Evolutionary conservation across 108 stramenopile genomes (phyloP), one percentile per base, ranked within the genome.

Genomic region (Discostella stelligeroides): DNA sequence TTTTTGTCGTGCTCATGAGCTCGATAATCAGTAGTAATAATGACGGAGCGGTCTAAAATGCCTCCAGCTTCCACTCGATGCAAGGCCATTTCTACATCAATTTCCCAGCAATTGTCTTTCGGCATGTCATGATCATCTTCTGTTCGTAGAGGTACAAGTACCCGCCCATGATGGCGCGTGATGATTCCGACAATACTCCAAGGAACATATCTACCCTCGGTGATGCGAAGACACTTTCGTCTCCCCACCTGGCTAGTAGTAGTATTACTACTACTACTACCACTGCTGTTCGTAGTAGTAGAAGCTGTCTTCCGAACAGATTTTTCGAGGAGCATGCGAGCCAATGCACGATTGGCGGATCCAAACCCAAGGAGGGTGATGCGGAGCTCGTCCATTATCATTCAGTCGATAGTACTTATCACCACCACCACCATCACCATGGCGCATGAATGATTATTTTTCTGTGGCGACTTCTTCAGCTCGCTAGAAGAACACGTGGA

Each of bases 181-280:
- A 80, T 60, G 27, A 75, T 75, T 21, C 72, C 63, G 1, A 73
- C 76, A 21, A 78, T 43, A 38, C 66, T 47, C 76, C 71, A 73
- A n/a, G 76, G 72, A 13, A 71, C n/a, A n/a, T n/a, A n/a, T n/a
- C 40, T 30, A 51, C 46, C 54, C 48, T 56, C 20, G 68, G 23
- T 25, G 40, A 13, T 9, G 8, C 29, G 53, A 1, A 30, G 21
- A 4, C 67, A 14, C 24, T n/a, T 10, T 27, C 53, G 25, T 27
- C 7, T 9, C 28, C 53, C 25, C 53, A 11, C 51, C 4, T n/a
- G n/a, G n/a, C n/a, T n/a, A n/a, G n/a, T n/a, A n/a, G n/a, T n/a
- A n/a, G n/a, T n/a, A n/a, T n/a, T n/a, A n/a, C n/a, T n/a, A n/a
- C n/a, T n/a, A n/a, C n/a, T n/a, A 18, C 46, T 2, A 9, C 18